Conservation (phyloP, 2,329 filamentous ascomycete genomes). For the Colletotrichum sp. region DNA sequence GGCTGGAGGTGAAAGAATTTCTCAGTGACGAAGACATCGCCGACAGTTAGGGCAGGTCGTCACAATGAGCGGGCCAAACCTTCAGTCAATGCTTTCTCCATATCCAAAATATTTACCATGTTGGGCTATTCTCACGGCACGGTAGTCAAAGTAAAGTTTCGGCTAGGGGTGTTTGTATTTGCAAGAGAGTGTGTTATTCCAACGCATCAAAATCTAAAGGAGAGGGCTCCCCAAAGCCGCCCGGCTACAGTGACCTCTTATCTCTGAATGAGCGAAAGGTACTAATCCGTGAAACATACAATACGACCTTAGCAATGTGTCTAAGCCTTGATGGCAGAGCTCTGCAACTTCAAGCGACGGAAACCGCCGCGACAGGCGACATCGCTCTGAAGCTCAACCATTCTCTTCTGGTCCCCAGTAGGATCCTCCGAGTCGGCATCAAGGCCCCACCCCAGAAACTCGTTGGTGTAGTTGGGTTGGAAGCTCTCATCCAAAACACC, state of each 20-base stretch:
- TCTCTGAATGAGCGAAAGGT: not conserved
- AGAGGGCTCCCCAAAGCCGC: not conserved
- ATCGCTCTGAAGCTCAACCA: slow-evolving; percentile 71
- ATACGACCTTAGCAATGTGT: not conserved
- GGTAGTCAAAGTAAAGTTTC: not conserved
- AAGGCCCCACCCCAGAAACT: slow-evolving; percentile 70
- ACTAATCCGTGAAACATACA: not conserved
- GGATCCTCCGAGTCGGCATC: slow-evolving; percentile 71
- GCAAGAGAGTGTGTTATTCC: not conserved
- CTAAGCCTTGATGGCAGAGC: not conserved
- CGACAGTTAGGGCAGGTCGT: not conserved
- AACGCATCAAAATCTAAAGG: not conserved
- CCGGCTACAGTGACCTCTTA: not conserved
- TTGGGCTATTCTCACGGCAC: not conserved
- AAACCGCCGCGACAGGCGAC: slow-evolving; percentile 72
- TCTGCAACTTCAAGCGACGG: slow-evolving; percentile 45
- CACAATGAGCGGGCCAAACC: not conserved
- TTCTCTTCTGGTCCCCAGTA: slow-evolving; percentile 75
- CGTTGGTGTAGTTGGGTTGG: slow-evolving; percentile 76
- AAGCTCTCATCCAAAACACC: slow-evolving; percentile 70
- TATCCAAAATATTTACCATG: no score
- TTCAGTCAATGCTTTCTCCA: no score
- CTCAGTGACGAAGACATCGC: not conserved
- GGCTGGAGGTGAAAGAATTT: not conserved
- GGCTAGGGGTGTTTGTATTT: not conserved